phyloP scores from a whole-genome alignment of 176 grass and related monocot genomes.

The Eleusine indica region DNA sequence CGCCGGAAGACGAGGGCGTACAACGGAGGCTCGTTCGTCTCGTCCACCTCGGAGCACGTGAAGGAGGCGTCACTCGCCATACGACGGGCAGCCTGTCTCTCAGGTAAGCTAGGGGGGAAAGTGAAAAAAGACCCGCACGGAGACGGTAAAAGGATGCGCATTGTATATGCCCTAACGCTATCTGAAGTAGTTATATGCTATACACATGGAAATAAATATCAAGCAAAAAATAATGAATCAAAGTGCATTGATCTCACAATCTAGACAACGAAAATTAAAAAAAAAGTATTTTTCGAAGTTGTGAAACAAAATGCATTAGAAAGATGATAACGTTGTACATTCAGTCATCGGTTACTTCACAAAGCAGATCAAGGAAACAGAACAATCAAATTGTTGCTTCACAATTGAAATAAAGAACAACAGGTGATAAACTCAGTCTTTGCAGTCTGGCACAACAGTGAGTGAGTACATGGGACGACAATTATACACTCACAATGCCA shows the following conservation, averaged over 20 bases:
- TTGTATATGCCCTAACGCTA: background rate
- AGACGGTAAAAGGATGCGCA: no score
- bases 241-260: background rate
- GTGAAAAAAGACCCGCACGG: no score
- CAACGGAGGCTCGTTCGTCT: no score
- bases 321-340: background rate
- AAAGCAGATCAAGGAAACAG: background rate
- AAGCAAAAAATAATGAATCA: background rate
- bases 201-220: background rate
- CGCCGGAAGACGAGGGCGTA: no score
- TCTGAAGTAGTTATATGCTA: background rate
- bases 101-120: no score
- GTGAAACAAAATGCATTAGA: background rate
- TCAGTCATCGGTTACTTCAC: background rate
- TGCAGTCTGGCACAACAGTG: background rate
- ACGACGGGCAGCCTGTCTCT: no score
- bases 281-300: background rate
- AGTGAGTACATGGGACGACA: background rate
- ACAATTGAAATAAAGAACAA: background rate
- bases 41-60: no score
- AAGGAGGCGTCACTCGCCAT: no score
- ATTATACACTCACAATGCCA: constrained; percentile 67
- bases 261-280: background rate
- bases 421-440: background rate
- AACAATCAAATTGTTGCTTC: background rate